Conservation (phyloP, 768 basidiomycete genomes). For the Galerina sulciceps region DNA sequence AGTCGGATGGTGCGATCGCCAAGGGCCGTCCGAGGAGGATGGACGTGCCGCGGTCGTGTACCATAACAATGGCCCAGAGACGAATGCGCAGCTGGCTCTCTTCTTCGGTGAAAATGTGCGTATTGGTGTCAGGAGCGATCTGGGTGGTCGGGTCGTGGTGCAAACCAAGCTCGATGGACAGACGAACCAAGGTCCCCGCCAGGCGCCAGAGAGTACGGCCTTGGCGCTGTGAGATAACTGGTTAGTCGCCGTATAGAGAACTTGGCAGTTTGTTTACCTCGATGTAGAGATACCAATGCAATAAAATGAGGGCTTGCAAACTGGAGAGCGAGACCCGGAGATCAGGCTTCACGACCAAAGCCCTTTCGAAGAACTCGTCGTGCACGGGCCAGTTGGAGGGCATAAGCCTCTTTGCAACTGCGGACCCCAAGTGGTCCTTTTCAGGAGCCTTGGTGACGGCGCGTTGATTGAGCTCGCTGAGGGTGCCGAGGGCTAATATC, state of each 20-base stretch:
- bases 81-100: slow-evolving; percentile 81
- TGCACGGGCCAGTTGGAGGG: slow-evolving; percentile 76
- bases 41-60: slow-evolving; percentile 88
- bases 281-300: slow-evolving; percentile 91
- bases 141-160: slow-evolving; percentile 84
- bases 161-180: slow-evolving; percentile 82
- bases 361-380: slow-evolving; percentile 84
- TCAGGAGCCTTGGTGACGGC: slow-evolving; percentile 57
- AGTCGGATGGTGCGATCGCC: slow-evolving; percentile 81
- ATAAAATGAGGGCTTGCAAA: slow-evolving; percentile 79
- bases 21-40: slow-evolving; percentile 86
- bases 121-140: slow-evolving; percentile 41
- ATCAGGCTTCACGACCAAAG: slow-evolving; percentile 79
- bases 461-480: slow-evolving; percentile 81
- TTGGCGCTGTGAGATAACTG: slow-evolving; percentile 61
- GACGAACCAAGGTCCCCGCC: slow-evolving; percentile 81
- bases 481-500: slow-evolving; percentile 78
- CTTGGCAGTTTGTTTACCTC: slow-evolving; percentile 54
- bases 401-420: slow-evolving; percentile 64
- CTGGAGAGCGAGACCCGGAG: slow-evolving; percentile 82
- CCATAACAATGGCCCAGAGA: slow-evolving; percentile 83
- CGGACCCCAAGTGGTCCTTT: slow-evolving; percentile 36
- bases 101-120: slow-evolving; percentile 65
- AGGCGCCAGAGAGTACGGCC: slow-evolving; percentile 90
- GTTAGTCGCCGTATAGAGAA: not conserved